Conservation (phyloP, 768 basidiomycete genomes). For the Hysterangium stoloniferum region DNA sequence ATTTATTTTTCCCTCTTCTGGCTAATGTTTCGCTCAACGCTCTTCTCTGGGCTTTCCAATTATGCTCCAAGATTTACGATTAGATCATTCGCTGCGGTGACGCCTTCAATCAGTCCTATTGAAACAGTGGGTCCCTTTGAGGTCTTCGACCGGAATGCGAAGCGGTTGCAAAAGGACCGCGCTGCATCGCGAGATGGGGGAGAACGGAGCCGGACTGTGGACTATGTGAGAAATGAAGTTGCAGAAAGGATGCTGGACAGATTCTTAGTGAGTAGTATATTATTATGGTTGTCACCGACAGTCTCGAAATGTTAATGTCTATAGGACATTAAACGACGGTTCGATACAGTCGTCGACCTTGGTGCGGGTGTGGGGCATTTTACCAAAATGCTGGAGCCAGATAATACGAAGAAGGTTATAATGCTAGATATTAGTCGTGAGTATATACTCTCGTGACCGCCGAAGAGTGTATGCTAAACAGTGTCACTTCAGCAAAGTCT, state of each 20-base stretch:
- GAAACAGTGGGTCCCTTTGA: constrained; percentile 55
- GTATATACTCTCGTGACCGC: constrained; percentile 14
- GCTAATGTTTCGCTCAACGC: no score
- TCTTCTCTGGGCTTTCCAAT: no score
- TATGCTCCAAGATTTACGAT: not conserved
- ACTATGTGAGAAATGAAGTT: constrained; percentile 87
- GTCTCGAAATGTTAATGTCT: not conserved
- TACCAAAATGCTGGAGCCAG: constrained; percentile 65
- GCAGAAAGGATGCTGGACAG: constrained; percentile 89
- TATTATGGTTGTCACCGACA: not conserved
- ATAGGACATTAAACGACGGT: constrained; percentile 88
- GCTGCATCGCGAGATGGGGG: constrained; percentile 55
- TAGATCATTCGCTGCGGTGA: constrained; percentile 4
- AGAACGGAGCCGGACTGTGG: constrained; percentile 63
- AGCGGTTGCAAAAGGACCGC: constrained; percentile 69
- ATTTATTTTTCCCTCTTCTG: no score
- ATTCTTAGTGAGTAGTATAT: constrained; percentile 51
- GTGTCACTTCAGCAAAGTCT: constrained; percentile 44
- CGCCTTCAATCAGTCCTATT: not conserved
- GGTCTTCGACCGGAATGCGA: constrained; percentile 81
- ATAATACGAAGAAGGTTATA: constrained; percentile 60
- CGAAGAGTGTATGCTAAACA: constrained; percentile 6
- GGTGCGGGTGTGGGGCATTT: constrained; percentile 92
- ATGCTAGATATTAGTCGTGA: constrained; percentile 87
- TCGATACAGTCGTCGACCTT: constrained; percentile 73